These are phyloP conservation scores for Orychophragmus violaceus DNA, from an alignment of 345 rosid genomes.

Conservation along the genomic window DNA sequence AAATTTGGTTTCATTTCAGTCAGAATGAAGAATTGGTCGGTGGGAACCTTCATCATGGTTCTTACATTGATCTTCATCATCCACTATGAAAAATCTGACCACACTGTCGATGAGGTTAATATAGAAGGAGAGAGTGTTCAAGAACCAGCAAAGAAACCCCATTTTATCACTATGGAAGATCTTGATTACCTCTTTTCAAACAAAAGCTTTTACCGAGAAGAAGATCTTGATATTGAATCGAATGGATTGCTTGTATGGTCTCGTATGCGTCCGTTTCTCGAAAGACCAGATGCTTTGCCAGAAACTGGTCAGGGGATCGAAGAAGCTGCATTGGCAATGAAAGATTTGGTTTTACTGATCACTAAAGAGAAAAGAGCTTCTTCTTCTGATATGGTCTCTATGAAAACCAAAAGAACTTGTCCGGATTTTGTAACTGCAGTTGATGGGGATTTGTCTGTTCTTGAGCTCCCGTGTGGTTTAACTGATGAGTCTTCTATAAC, in stretches of 20 bases:
- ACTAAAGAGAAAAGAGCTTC: constrained; percentile 29
- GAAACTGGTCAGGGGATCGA: constrained; percentile 69
- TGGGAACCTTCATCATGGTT: constrained; percentile 54
- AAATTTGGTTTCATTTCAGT: constrained; percentile 33
- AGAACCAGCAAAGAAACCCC: constrained; percentile 35
- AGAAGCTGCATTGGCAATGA: constrained; percentile 71
- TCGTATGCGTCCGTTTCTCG: constrained; percentile 50
- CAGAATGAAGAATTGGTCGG: constrained; percentile 71
- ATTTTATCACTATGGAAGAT: constrained; percentile 41
- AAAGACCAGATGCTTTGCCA: constrained; percentile 72
- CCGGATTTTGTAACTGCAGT: constrained; percentile 43
- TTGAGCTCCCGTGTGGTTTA: constrained; percentile 77
- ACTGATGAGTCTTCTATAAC: constrained; percentile 72
- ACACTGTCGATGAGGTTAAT: constrained; percentile 30
- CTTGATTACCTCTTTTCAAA: constrained; percentile 48
- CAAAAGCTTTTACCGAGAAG: constrained; percentile 35
- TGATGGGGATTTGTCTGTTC: constrained; percentile 32
- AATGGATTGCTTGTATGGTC: constrained; percentile 59
- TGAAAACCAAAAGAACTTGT: constrained; percentile 36
- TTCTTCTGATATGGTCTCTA: constrained; percentile 15
- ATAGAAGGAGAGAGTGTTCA: constrained; percentile 20
- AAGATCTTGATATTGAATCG: constrained; percentile 27
- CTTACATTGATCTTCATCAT: constrained; percentile 51
- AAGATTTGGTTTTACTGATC: constrained; percentile 36
- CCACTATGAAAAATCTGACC: constrained; percentile 43